Evolutionary conservation across 257 asterid species (phyloP), one percentile per base, ranked within the genome.

Genomic region (Striga asiatica): DNA sequence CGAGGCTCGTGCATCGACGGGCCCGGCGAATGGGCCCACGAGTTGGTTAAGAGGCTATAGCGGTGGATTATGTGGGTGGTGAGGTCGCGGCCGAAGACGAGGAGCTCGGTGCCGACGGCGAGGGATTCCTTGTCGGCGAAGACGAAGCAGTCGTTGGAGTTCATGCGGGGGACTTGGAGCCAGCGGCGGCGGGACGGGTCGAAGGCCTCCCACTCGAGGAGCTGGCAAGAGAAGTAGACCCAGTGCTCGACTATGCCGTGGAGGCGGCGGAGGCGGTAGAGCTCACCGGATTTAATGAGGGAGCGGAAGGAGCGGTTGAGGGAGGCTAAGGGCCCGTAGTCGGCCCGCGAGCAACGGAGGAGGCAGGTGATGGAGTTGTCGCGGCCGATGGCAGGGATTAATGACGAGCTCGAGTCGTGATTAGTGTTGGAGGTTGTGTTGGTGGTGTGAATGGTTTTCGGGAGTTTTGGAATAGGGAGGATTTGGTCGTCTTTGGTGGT

Each of bases 61-160:
- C 79, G 58, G 38, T 88, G 82, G 9, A 92, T 84, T 24, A 82
- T 93, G 28, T 84, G 93, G 13, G 94, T 62, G 74, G 74, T 54
- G 17, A 81, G 63, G 66, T 73, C 94, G 68, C 69, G 76, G 8
- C 99, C 99, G 2, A 92, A 92, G 51, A 92, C 94, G 34, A 92
- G 95, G 17, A 92, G 93, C 75, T 92, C 97, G 0, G 97, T 92
- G 8, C 99, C 99, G 46, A 92, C 99, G 0, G 99, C 97, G 60
- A 92, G 57, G 16, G 99, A 92, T 59, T 92, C 99, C 70, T 84
- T 92, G 57, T 92, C 98, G 0, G 94, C 83, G 47, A 80, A 80
- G 10, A 71, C 62, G 3, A 92, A 88, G 72, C 83, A 79, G 0
- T 88, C 88, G 3, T 92, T 79, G 4, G 91, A 77, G 21, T 71